phyloP scores from a whole-genome alignment of 83 land plant genomes.

The Thuja plicata region DNA sequence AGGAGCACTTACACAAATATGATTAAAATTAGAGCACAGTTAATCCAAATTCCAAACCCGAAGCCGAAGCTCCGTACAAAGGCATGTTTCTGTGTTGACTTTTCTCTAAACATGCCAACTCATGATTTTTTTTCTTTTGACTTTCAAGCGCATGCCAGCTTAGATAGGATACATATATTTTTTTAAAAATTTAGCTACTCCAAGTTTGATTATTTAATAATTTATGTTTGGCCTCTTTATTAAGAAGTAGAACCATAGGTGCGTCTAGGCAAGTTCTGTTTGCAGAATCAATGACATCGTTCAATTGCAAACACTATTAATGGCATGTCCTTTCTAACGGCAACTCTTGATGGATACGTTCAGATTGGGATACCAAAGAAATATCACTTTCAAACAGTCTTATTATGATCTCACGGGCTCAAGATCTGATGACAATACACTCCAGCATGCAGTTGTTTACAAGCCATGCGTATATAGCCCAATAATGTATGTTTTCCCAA shows the following conservation, averaged over 20 bases:
- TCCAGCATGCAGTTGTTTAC: neutral
- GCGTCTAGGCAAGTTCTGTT: neutral
- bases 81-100: neutral
- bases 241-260: neutral
- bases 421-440: neutral
- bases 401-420: neutral
- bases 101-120: neutral
- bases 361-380: neutral
- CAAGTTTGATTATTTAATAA: neutral
- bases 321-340: neutral
- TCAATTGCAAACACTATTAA: neutral
- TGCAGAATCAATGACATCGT: neutral
- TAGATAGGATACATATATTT: neutral
- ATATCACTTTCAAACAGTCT: neutral
- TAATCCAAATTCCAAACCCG: neutral
- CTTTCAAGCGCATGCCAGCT: neutral
- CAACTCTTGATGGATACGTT: neutral
- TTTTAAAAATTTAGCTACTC: neutral
- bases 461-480: neutral
- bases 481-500: neutral
- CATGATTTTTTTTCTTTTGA: neutral
- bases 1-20: neutral
- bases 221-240: neutral
- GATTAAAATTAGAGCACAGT: neutral
- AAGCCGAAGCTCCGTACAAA: neutral